Conservation (phyloP, 257 asterid genomes). For the Penstemon barbatus region DNA sequence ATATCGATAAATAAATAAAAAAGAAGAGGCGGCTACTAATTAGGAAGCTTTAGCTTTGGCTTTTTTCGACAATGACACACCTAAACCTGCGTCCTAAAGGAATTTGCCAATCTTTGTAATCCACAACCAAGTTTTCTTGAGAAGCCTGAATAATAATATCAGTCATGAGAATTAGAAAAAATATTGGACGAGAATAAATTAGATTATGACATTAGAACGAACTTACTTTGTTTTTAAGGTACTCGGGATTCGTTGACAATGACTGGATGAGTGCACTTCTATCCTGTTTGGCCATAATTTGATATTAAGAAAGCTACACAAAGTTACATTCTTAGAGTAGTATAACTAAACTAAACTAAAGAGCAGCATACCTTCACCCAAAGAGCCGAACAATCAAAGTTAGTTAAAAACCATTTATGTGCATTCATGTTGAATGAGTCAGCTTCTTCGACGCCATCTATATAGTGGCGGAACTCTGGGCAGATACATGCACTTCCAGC, state of each 20-base stretch:
- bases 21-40: too few relatives aligned
- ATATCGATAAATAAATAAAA: too few relatives aligned
- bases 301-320: background rate
- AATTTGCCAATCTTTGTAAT: conserved; percentile 98
- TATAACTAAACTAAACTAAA: background rate
- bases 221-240: conserved; percentile 75
- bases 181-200: background rate
- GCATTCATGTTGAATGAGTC: conserved; percentile 96
- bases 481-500: conserved; percentile 99
- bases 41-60: conserved; percentile 1
- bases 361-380: conserved; percentile 82
- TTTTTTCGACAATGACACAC: conserved; percentile 40
- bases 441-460: conserved; percentile 82
- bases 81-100: conserved; percentile 98
- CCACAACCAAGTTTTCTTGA: conserved; percentile 74
- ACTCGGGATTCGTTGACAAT: conserved; percentile 92
- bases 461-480: conserved; percentile 74
- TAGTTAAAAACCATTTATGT: conserved; percentile 94
- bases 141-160: conserved; percentile 58
- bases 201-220: conserved; percentile 14
- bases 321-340: too few relatives aligned
- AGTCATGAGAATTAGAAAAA: conserved; percentile 19
- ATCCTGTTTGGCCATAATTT: conserved; percentile 55
- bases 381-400: conserved; percentile 92
- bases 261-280: conserved; percentile 82